A percentile compares a stretch with the other conserved stretches of the same genome.
phyloP scores from a whole-genome alignment of 2,329 filamentous ascomycete genomes.

The Zalaria obscura region DNA sequence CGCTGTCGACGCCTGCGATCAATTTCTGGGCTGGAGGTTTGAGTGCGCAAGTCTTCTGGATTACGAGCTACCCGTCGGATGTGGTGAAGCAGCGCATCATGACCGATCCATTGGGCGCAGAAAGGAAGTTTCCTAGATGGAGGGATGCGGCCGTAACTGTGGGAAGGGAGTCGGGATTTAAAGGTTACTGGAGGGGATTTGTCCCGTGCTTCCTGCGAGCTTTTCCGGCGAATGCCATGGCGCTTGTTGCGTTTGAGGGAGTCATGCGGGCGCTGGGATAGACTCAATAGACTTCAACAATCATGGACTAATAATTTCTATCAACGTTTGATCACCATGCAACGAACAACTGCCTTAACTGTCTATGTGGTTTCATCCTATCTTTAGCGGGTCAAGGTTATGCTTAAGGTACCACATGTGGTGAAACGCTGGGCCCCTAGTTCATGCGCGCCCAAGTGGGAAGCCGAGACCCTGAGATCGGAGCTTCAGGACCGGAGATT shows the following conservation, averaged over 20 bases:
- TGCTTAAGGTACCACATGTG: too few species aligned
- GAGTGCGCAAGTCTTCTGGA: constrained; percentile 88
- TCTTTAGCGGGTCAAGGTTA: too few species aligned
- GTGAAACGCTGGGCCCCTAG: too few species aligned
- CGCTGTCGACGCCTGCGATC: constrained; percentile 59
- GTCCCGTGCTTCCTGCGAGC: constrained; percentile 84
- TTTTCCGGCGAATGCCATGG: constrained; percentile 92
- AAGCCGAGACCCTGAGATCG: too few species aligned
- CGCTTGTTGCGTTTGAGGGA: constrained; percentile 82
- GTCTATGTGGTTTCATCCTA: too few species aligned
- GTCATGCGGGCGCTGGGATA: constrained; percentile 31
- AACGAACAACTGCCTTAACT: too few species aligned
- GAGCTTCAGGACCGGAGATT: too few species aligned
- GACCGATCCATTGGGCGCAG: constrained; percentile 82
- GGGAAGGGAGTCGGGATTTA: constrained; percentile 60
- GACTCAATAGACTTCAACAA: neutral
- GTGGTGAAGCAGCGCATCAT: constrained; percentile 95
- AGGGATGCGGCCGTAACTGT: constrained; percentile 64
- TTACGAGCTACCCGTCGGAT: constrained; percentile 81
- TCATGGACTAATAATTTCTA: too few species aligned
- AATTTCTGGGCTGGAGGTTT: constrained; percentile 97
- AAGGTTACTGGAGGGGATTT: constrained; percentile 84
- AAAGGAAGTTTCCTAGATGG: constrained; percentile 60
- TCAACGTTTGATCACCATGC: too few species aligned
- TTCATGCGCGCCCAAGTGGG: too few species aligned